Evolutionary conservation across 257 asterid genomes (phyloP).

Genomic region (Nicotiana paniculata): DNA sequence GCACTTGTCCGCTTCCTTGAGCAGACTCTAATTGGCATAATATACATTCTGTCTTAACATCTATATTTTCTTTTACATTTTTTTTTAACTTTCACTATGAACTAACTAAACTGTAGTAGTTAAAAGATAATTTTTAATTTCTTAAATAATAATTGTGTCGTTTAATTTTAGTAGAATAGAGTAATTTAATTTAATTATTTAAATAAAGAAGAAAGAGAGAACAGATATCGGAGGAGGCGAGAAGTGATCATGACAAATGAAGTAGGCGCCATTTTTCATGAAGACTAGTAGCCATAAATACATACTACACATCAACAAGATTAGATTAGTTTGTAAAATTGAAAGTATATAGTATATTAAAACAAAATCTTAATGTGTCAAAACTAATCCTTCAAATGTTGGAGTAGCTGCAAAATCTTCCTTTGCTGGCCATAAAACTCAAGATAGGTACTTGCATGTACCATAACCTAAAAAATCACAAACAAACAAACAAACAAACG

Average conservation of each 20-base stretch:
- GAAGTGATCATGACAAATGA: background rate
- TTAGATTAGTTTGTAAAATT: background rate
- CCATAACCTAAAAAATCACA: constrained; percentile 43
- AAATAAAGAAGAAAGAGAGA: too few species aligned
- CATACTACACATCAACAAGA: background rate
- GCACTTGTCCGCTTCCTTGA: too few species aligned
- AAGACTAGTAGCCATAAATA: background rate
- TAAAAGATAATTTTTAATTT: too few species aligned
- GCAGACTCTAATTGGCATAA: too few species aligned
- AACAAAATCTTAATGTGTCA: background rate
- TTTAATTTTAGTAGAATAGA: background rate
- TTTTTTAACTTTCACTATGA: too few species aligned
- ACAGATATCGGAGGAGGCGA: background rate
- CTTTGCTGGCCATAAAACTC: background rate
- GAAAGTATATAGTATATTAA: background rate
- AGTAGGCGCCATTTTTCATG: background rate
- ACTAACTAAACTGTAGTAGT: too few species aligned
- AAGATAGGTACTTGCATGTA: constrained; percentile 36
- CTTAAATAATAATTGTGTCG: background rate
- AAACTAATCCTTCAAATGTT: constrained; percentile 1
- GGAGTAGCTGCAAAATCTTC: constrained; percentile 5
- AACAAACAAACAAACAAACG: background rate
- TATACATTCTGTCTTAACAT: too few species aligned
- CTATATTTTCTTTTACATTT: too few species aligned
- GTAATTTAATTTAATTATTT: too few species aligned